These are phyloP conservation scores for Saturnispora halmiae DNA, from an alignment of 805 yeast species.

Conservation along the genomic window DNA sequence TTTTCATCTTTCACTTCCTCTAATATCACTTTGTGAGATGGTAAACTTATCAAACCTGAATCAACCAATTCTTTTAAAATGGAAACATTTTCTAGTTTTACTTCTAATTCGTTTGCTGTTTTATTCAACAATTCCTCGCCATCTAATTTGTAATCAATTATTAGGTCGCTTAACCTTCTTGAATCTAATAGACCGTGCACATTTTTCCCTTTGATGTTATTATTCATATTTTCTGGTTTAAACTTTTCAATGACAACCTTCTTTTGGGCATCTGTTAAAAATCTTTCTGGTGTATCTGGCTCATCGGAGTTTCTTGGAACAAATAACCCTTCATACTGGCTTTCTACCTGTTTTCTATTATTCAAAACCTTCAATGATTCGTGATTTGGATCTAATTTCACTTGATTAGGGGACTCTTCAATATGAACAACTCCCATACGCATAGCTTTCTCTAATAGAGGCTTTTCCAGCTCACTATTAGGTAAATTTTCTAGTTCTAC, in stretches of 20 bases:
- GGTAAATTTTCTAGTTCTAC: slow-evolving; percentile 10
- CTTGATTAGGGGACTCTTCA: slow-evolving; percentile 10
- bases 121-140: slow-evolving; percentile 9
- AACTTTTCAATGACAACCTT: slow-evolving; percentile 4
- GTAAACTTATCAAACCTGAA: slow-evolving; percentile 17
- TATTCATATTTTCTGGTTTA: slow-evolving; percentile 9
- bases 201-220: slow-evolving; percentile 7
- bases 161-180: slow-evolving; percentile 16
- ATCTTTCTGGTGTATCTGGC: slow-evolving; percentile 18
- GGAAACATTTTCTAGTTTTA: slow-evolving; percentile 14
- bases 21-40: slow-evolving; percentile 20
- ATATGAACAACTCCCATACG: slow-evolving; percentile 20
- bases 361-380: slow-evolving; percentile 19
- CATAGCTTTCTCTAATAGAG: slow-evolving; percentile 16
- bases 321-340: slow-evolving; percentile 15
- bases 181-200: slow-evolving; percentile 16
- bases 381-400: slow-evolving; percentile 15
- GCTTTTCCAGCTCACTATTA: not conserved
- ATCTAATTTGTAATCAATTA: slow-evolving; percentile 17
- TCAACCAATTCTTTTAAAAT: slow-evolving; percentile 17
- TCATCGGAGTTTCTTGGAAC: slow-evolving; percentile 13
- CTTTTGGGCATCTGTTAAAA: slow-evolving; percentile 14
- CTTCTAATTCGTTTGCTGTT: slow-evolving; percentile 10
- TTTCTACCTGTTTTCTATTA: slow-evolving; percentile 20
- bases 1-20: slow-evolving; percentile 12